These are phyloP conservation scores for Lumnitzera racemosa DNA, from an alignment of 345 rosid species.

Conservation along the genomic window DNA sequence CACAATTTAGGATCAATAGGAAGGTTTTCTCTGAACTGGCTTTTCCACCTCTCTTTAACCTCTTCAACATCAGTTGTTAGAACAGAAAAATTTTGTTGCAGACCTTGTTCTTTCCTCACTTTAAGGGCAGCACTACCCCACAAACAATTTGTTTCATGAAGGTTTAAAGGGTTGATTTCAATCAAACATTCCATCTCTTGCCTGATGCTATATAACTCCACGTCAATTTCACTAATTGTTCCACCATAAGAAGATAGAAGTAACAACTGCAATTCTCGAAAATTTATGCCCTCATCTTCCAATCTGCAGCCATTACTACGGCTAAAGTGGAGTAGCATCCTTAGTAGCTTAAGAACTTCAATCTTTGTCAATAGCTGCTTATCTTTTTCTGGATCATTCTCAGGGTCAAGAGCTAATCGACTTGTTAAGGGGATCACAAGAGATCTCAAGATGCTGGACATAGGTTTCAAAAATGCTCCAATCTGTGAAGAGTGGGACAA, in stretches of 20 bases:
- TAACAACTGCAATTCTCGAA: constrained; percentile 51
- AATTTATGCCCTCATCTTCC: constrained; percentile 41
- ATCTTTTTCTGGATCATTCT: constrained; percentile 22
- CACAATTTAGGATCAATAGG: constrained; percentile 67
- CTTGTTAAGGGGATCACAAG: constrained; percentile 26
- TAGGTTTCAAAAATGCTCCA: constrained; percentile 53
- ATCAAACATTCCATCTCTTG: constrained; percentile 48
- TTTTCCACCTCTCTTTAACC: constrained; percentile 39
- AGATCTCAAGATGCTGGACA: constrained; percentile 68
- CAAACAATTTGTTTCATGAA: constrained; percentile 46
- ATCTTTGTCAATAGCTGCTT: constrained; percentile 30
- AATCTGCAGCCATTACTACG: constrained; percentile 14
- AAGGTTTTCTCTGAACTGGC: constrained; percentile 71
- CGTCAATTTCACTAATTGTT: constrained; percentile 60
- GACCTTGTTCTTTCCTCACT: constrained; percentile 41
- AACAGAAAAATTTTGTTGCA: constrained; percentile 35
- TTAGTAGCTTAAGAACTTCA: constrained; percentile 67
- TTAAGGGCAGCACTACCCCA: constrained; percentile 74
- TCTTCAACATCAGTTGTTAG: constrained; percentile 30
- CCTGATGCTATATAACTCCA: constrained; percentile 62
- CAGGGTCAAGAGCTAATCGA: constrained; percentile 15
- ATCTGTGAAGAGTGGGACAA: constrained; percentile 26
- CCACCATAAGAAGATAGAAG: constrained; percentile 91
- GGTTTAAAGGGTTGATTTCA: constrained; percentile 21
- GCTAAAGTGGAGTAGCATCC: constrained; percentile 36